Base-by-base conservation (phyloP, 805 yeast species). In the Torulaspora franciscae region DNA sequence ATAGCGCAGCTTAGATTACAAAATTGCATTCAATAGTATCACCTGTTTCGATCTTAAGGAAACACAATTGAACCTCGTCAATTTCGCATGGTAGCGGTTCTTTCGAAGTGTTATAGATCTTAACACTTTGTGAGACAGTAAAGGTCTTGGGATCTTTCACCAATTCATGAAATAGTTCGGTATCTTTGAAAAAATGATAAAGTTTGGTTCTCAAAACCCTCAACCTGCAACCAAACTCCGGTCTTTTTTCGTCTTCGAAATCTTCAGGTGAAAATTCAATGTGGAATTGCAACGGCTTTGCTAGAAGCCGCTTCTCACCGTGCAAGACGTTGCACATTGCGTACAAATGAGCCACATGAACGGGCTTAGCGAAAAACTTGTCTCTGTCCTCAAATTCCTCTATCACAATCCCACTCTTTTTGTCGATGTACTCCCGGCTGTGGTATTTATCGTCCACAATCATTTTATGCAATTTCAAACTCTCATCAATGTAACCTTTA, bases 251-350 rank as follows among this genome's bases (percentile, higher is more conserved):
- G 27, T 61, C 61, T 48, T 78, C 79, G 58, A 79, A 85, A 55
- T 86, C 95, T 54, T 83, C 90, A 0, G 95, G 93, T 25, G 85
- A 78, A 63, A 86, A 86, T 59, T 85, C 95, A 52, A 84, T 73
- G 61, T 84, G 85, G 59, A 81, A 85, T 22, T 68, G 69, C 26
- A 83, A 50, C 2, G 77, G 74, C 19, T 58, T 62, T 5, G 51
- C 50, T 19, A 60, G 41, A 10, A 58, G 35, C 4, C 54, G 43
- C 15, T 68, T 41, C 4, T 47, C 50, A 6, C 55, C 49, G 4
- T 52, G 49, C 6, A 57, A 17, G 2, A 78, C 57, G 43, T 79
- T 75, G 40, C 83, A 68, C 22, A 75, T 65, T 5, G 80, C 75
- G 49, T 79, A 79, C 1, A 83, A 70, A 62, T 84, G 88, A 0